Base-by-base conservation (phyloP, 805 yeast species). In the Lipomyces japonicus region DNA sequence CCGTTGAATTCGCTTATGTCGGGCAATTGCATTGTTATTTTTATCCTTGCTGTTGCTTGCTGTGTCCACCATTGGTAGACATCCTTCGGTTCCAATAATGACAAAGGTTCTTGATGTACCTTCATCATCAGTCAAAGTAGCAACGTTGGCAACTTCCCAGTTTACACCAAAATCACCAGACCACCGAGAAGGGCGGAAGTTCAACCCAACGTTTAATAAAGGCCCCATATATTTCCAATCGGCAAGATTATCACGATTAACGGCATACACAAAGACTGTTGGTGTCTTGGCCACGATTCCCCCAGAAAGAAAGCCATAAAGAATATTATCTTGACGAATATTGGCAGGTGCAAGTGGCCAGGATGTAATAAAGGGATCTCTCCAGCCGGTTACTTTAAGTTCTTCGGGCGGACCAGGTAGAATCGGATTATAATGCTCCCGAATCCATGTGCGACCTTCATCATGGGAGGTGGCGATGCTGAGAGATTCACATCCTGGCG, bases 141-240 rank as follows among this genome's bases (percentile, higher is more conserved):
- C 22, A 22, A 41, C 22, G 25, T 24, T 41, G n/a, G 44, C 18
- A 7, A 41, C 44, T 16, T 41, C 44, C 44, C 44, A 41, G 24
- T 41, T 41, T n/a, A 32, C 24, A 3, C 44, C 44, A 5, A 19
- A 41, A 26, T 41, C 42, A 3, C 38, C 38, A 9, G 44, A 41
- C 44, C 44, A 41, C 39, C 38, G 38, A 28, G 44, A 41, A 6
- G 42, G n/a, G n/a, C 38, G 22, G 42, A 16, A 41, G 22, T 41
- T 41, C n/a, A 14, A 12, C 10, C 39, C 38, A 34, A 32, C 24
- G 23, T 10, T 28, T 39, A 41, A 26, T 7, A 41, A 39, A 9
- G 44, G 38, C 18, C 38, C 38, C 12, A 25, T 16, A 7, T 10
- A 41, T 5, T 24, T 41, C 44, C 44, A 41, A 4, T 5, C 2